These are phyloP conservation scores for Gossypium aridum DNA, from an alignment of 441 rosid genomes.

Conservation along the genomic window DNA sequence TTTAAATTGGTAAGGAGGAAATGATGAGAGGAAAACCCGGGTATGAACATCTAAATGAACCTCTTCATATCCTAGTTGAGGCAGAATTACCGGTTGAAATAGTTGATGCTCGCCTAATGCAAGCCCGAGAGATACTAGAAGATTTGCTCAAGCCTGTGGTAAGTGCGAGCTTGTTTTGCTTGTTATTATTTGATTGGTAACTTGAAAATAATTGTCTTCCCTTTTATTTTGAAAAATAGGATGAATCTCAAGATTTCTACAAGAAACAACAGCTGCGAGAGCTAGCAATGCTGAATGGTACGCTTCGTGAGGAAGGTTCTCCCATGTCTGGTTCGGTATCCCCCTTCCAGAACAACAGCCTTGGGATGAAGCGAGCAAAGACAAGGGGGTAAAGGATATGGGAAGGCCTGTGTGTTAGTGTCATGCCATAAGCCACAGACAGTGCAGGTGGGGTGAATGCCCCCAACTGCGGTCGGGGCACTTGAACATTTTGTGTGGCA, in stretches of 20 bases:
- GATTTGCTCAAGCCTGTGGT: slow-evolving; percentile 93
- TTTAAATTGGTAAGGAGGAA: slow-evolving; percentile 57
- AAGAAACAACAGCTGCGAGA: slow-evolving; percentile 95
- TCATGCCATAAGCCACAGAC: slow-evolving; percentile 29
- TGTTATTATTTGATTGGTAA: not conserved
- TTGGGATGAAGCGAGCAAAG: slow-evolving; percentile 95
- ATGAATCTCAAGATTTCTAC: slow-evolving; percentile 88
- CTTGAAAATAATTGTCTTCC: not conserved
- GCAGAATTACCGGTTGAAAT: slow-evolving; percentile 91
- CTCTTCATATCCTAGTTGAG: slow-evolving; percentile 89
- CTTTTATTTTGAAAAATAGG: slow-evolving; percentile 29
- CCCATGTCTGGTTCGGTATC: slow-evolving; percentile 94
- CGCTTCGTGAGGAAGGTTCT: slow-evolving; percentile 88
- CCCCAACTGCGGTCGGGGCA: slow-evolving; percentile 43
- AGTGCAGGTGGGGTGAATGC: slow-evolving; percentile 26
- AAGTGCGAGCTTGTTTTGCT: slow-evolving; percentile 11
- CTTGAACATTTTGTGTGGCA: slow-evolving; percentile 33
- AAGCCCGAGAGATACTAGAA: slow-evolving; percentile 87
- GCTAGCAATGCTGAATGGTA: slow-evolving; percentile 88
- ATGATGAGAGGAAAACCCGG: slow-evolving; percentile 97
- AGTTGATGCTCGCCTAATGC: slow-evolving; percentile 84
- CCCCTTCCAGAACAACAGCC: slow-evolving; percentile 73
- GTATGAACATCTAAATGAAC: slow-evolving; percentile 96
- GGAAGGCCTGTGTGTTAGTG: slow-evolving; percentile 29
- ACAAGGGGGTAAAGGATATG: slow-evolving; percentile 54